phyloP scores from a whole-genome alignment of 1,284 basidiomycete species.

The Gymnopus androsaceus region DNA sequence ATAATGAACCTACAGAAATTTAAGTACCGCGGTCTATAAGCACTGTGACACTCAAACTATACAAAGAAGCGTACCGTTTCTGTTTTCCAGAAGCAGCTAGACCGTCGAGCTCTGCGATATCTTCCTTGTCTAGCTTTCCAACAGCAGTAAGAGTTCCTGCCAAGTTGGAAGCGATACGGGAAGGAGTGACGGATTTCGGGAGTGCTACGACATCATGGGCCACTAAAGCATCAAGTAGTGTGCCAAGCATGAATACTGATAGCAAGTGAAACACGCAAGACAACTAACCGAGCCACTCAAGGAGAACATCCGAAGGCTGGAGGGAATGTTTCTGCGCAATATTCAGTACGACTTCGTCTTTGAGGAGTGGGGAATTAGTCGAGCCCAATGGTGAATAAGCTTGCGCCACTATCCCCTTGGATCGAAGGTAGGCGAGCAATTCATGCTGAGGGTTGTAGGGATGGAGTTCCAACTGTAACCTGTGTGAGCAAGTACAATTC shows the following conservation, averaged over 20 bases:
- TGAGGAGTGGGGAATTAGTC: conserved; percentile 66
- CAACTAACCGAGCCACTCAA: conserved; percentile 65
- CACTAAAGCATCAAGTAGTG: conserved; percentile 38
- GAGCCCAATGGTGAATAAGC: conserved; percentile 88
- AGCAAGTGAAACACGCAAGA: conserved; percentile 25
- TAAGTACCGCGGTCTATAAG: neutral
- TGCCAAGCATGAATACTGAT: neutral
- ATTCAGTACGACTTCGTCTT: conserved; percentile 64
- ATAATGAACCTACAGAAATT: conserved; percentile 46
- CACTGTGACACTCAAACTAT: neutral
- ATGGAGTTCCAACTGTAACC: conserved; percentile 67
- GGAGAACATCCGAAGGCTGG: conserved; percentile 62
- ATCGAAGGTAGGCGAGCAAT: conserved; percentile 66
- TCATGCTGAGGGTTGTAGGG: conserved; percentile 78
- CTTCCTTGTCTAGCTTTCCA: conserved; percentile 55
- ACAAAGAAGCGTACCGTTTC: conserved; percentile 43
- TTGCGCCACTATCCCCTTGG: conserved; percentile 72
- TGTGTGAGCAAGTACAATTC: conserved; percentile 16
- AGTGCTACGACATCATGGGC: conserved; percentile 67
- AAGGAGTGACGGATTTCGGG: conserved; percentile 76
- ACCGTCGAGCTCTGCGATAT: conserved; percentile 64
- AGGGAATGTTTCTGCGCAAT: conserved; percentile 66
- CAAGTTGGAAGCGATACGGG: conserved; percentile 74
- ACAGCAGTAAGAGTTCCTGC: conserved; percentile 50
- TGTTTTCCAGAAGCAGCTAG: conserved; percentile 75